Percentiles rank a stretch among this genome's conserved stretches.
Conservation (phyloP, 2,329 filamentous ascomycete genomes). For the Thelonectria discophora region DNA sequence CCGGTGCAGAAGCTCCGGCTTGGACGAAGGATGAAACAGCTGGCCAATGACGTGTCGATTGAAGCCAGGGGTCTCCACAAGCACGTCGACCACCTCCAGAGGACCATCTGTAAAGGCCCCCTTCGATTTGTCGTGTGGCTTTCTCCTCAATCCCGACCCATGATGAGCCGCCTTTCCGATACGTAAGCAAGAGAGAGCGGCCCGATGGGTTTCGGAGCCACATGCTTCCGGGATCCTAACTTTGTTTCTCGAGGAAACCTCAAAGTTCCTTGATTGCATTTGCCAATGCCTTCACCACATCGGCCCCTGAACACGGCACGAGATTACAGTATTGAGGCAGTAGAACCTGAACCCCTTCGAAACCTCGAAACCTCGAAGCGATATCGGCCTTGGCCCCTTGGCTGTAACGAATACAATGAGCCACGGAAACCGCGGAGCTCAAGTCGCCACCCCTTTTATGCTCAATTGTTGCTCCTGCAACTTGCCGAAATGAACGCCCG, state of each 20-base stretch:
- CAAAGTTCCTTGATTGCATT: background rate
- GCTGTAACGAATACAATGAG: background rate
- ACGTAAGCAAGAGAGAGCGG: background rate
- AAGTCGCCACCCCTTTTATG: background rate
- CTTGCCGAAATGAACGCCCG: background rate
- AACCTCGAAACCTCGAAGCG: background rate
- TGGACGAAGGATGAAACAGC: slow-evolving; percentile 1
- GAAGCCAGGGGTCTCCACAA: background rate
- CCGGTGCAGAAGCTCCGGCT: slow-evolving; percentile 33
- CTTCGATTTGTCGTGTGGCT: background rate
- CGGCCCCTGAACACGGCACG: background rate
- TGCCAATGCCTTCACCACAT: background rate
- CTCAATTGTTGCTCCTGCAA: background rate
- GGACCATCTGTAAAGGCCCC: background rate
- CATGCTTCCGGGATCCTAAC: background rate
- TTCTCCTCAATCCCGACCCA: background rate
- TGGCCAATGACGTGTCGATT: background rate
- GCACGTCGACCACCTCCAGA: background rate
- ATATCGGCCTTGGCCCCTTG: background rate
- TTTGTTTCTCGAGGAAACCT: background rate
- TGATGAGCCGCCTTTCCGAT: background rate
- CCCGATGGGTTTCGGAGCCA: background rate
- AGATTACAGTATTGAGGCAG: background rate
- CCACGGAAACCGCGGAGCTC: too few relatives aligned
- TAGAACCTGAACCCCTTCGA: too few relatives aligned